Evolutionary conservation across 2,329 filamentous ascomycete species (phyloP).

Genomic region (Xylaria sp.): DNA sequence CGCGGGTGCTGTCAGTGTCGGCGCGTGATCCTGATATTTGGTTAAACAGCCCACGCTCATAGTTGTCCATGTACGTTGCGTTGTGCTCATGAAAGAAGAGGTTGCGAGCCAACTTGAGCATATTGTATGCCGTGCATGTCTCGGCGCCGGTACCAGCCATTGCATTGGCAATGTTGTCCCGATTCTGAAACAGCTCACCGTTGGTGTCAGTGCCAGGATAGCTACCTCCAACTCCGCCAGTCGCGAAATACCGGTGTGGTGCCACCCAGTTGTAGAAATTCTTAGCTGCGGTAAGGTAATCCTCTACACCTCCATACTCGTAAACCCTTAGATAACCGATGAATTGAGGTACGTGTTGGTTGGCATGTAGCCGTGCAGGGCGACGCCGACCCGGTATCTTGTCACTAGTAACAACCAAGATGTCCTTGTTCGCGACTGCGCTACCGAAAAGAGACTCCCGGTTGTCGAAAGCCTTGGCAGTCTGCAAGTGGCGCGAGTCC

Average conservation of each 20-base stretch:
- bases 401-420: conserved; percentile 46
- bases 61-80: conserved; percentile 51
- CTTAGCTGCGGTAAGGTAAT: conserved; percentile 48
- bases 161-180: conserved; percentile 50
- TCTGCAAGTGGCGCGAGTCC: conserved; percentile 45
- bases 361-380: conserved; percentile 48
- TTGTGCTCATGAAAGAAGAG: conserved; percentile 50
- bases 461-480: conserved; percentile 50
- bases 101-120: conserved; percentile 50
- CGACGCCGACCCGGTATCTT: conserved; percentile 49
- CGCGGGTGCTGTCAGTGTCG: conserved; percentile 40
- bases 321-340: conserved; percentile 49
- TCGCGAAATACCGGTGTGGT: conserved; percentile 49
- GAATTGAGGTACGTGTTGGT: conserved; percentile 50
- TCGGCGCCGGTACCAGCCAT: conserved; percentile 47
- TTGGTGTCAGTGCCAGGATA: conserved; percentile 49
- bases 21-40: conserved; percentile 50
- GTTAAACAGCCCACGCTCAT: conserved; percentile 51
- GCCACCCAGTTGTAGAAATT: conserved; percentile 52
- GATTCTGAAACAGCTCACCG: conserved; percentile 50
- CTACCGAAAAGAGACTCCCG: conserved; percentile 49
- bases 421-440: conserved; percentile 47
- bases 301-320: conserved; percentile 47
- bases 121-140: conserved; percentile 51
- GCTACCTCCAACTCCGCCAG: conserved; percentile 48